Conservation (phyloP, 495 filamentous ascomycete genomes). For the Hypoxylon lienhwacheense region DNA sequence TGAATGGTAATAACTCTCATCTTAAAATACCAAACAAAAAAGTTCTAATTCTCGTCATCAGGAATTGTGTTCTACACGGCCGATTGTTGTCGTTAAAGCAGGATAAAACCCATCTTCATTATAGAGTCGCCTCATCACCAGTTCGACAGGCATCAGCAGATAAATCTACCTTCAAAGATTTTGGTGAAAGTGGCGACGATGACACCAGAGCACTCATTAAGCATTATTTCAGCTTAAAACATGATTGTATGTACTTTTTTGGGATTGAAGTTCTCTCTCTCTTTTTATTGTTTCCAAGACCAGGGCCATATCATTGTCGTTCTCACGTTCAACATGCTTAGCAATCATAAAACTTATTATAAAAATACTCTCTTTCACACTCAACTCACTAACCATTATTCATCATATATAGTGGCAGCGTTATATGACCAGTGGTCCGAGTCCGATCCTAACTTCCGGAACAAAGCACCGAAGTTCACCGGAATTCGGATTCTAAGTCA, state of each 20-base stretch:
- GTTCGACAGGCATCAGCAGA: constrained; percentile 27
- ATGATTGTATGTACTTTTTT: constrained; percentile 50
- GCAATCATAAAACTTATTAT: neutral
- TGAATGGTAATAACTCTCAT: constrained; percentile 65
- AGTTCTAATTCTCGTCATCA: constrained; percentile 39
- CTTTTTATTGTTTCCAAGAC: neutral
- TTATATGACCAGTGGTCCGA: constrained; percentile 88
- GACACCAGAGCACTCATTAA: constrained; percentile 67
- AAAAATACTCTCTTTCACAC: neutral
- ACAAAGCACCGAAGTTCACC: constrained; percentile 81
- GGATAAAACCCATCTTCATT: constrained; percentile 77
- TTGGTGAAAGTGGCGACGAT: constrained; percentile 49
- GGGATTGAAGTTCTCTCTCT: neutral
- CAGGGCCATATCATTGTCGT: neutral
- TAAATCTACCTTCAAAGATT: constrained; percentile 11
- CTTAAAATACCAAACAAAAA: neutral
- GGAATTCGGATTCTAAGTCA: constrained; percentile 95
- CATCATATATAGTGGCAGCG: constrained; percentile 48
- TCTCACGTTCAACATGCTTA: neutral
- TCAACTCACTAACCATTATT: neutral
- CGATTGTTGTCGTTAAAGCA: constrained; percentile 83
- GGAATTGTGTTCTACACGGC: constrained; percentile 81
- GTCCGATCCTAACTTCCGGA: constrained; percentile 85
- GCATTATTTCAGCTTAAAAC: constrained; percentile 80
- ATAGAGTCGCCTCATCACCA: constrained; percentile 66